Evolutionary conservation across 2,329 filamentous ascomycete genomes (phyloP).

Genomic region (Chaetomiaceae sp.): DNA sequence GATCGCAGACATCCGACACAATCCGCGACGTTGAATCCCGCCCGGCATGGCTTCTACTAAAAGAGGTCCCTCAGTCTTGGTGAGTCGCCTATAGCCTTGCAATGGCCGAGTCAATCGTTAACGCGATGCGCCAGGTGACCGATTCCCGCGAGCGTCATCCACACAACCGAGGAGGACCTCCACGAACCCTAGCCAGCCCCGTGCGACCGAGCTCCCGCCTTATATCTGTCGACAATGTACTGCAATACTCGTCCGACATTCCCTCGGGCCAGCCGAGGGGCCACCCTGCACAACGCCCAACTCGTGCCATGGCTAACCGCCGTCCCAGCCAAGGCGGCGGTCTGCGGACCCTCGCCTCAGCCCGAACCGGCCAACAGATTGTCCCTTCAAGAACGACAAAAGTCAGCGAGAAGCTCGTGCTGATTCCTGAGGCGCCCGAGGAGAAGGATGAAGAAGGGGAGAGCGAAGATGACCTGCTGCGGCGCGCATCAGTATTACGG

Average conservation of each 20-base stretch:
- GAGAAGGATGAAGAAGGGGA: conserved; percentile 54
- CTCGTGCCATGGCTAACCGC: conserved; percentile 43
- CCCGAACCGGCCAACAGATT: conserved; percentile 46
- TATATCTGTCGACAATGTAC: conserved; percentile 89
- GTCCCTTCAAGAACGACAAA: conserved; percentile 87
- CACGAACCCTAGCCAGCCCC: conserved; percentile 24
- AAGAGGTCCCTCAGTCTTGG: conserved; percentile 58
- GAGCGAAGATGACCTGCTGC: conserved; percentile 56
- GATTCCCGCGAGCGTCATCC: conserved; percentile 49
- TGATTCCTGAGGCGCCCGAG: conserved; percentile 75
- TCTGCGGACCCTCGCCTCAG: conserved; percentile 33
- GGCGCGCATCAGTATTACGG: conserved; percentile 35
- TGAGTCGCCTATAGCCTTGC: conserved; percentile 32
- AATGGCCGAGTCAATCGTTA: not conserved
- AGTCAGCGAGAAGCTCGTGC: conserved; percentile 92
- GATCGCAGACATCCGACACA: not conserved
- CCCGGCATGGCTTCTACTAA: conserved; percentile 43
- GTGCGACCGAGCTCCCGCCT: conserved; percentile 57
- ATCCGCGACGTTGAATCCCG: not conserved
- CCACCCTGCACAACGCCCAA: conserved; percentile 53
- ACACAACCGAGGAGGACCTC: conserved; percentile 29
- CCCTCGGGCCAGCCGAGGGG: conserved; percentile 86
- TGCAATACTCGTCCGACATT: conserved; percentile 91
- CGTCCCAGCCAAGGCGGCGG: conserved; percentile 30
- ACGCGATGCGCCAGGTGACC: conserved; percentile 48